Evolutionary conservation across 2,329 filamentous ascomycete genomes (phyloP).

Genomic region (Epichloe sp.): DNA sequence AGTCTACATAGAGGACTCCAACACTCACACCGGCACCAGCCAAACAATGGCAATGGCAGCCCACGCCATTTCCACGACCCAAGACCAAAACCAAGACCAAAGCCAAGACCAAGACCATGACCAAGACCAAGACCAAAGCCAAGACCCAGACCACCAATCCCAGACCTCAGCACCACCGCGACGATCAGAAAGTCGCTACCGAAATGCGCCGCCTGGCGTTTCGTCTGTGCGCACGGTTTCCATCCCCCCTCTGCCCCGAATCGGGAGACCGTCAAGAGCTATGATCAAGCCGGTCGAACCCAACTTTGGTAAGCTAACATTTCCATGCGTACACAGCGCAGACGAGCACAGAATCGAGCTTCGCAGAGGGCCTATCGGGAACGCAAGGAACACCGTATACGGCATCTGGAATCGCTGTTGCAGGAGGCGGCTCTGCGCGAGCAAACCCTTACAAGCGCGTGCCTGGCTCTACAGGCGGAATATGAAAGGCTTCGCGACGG

Average conservation of each 20-base stretch:
- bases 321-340: slow-evolving; percentile 12
- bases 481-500: slow-evolving; percentile 23
- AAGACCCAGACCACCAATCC: background rate
- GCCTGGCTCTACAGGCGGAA: slow-evolving; percentile 34
- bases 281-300: no score
- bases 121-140: background rate
- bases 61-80: background rate
- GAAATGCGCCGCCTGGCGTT: slow-evolving; percentile 37
- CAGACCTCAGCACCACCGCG: slow-evolving; percentile 6
- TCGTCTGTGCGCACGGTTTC: slow-evolving; percentile 26
- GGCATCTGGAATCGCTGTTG: slow-evolving; percentile 46
- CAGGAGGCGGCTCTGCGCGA: slow-evolving; percentile 37
- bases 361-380: no score
- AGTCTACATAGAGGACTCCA: background rate
- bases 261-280: no score
- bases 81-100: background rate
- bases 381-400: slow-evolving; percentile 23
- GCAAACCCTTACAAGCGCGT: slow-evolving; percentile 40
- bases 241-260: no score
- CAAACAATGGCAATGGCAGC: background rate
- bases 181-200: slow-evolving; percentile 39
- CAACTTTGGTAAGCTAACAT: slow-evolving; percentile 1
- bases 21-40: background rate
- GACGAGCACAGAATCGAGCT: slow-evolving; percentile 16
- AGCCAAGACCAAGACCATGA: no score